Base-by-base conservation (phyloP, 2,329 filamentous ascomycete species). In the Metarhizium robertsii region DNA sequence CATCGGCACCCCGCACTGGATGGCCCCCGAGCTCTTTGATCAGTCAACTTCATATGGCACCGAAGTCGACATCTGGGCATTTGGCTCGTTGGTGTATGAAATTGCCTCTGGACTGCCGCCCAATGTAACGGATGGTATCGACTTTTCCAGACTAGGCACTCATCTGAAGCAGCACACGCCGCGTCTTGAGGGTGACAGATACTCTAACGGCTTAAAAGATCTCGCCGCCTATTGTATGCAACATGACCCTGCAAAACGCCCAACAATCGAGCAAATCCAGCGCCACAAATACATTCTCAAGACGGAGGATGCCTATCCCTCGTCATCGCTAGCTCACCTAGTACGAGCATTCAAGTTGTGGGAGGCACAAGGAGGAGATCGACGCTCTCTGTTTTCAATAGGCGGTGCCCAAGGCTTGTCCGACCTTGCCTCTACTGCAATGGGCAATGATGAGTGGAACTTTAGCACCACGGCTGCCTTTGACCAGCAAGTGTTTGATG, bases 1-100 rank as follows among this genome's bases (percentile, higher is more conserved):
- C 51, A 87, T 92, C 55, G 89, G 89, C 25, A 94, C 90, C 0
- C 86, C 86, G 3, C 85, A 92, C 69, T 94, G 88, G 87, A 92
- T 94, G 88, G 87, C 90, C 0, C 88, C 87, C 0, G 90, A 94
- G 64, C 76, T 92, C 13, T 85, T 88, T 61, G 81, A 86, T 56
- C 76, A 80, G 42, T 75, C 79, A 4, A 76, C 79, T 10, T 82
- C 83, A 5, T 88, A 88, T 65, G 85, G 85, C 57, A 86, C 83
- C 14, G 85, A 87, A 64, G 83, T 87, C 47, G 89, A 94, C 62
- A 90, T 92, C 52, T 94, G 90, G 89, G 88, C 89, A 2, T 91
- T 90, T 66, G 90, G 89, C 2, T 87, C 88, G 58, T 87, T 91
- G 68, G 77, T 90, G 2, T 90, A 83, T 63, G 89, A 94, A 69